Base-by-base conservation (phyloP, 2,329 filamentous ascomycete genomes). In the Seiridium cupressi region DNA sequence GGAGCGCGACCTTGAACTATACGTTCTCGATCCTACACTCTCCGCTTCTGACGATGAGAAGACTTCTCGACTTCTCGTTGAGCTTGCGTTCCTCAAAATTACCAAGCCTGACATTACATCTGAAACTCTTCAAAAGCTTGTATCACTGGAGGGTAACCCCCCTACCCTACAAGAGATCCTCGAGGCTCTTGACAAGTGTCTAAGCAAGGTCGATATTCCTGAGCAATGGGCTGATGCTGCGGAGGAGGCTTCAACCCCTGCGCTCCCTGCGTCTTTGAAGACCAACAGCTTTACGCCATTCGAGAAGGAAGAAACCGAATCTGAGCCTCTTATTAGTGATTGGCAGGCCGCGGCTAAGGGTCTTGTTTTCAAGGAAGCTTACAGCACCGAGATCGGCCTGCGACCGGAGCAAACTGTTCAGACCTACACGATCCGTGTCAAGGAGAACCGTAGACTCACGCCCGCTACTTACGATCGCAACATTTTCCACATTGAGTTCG, bases 401-500 rank as follows among this genome's bases (percentile, higher is more conserved):
- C 91, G 95, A 58, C 95, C 95, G 9, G 95, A 99, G 70, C 81
- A 96, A 58, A 79, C 89, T 8, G 87, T 92, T 71, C 93, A 94
- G 84, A 98, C 94, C 2, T 89, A 85, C 69, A 91, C 92, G 47
- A 90, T 97, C 58, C 89, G 88, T 58, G 93, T 99, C 76, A 92
- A 96, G 81, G 95, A 98, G 81, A 97, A 96, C 79, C 91, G 95
- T 63, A 88, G 95, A 64, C 85, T 99, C 59, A 99, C 95, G 0
- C 95, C 95, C 3, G 70, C 77, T 32, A 90, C 88, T 38, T 99
- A 99, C 73, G 93, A 98, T 76, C 92, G 95, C 68, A 97, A 99
- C 83, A 98, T 99, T 77, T 99, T 99, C 89, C 95, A 99, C 80
- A 98, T 99, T 64, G 95, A 99, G 78, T 99, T 99, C 70, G 95